These are phyloP conservation scores for Petasospora rhodanensis DNA, from an alignment of 1,139 yeast species.

Conservation along the genomic window DNA sequence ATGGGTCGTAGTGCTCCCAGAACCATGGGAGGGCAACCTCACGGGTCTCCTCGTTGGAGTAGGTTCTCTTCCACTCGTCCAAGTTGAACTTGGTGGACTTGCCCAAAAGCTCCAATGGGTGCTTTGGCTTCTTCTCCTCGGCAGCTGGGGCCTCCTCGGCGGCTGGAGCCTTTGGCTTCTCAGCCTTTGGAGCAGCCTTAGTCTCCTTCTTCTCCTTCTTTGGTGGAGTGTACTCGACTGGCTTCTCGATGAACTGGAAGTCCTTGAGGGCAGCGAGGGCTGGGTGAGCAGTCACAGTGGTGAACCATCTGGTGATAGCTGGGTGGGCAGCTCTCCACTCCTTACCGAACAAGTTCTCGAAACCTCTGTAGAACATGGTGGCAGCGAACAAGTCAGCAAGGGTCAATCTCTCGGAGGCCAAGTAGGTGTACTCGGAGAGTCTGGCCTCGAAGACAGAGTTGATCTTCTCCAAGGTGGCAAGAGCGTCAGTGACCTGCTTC, in stretches of 20 bases:
- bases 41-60: slow-evolving; percentile 98
- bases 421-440: slow-evolving; percentile 72
- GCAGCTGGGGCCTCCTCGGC: slow-evolving; percentile 35
- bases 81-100: slow-evolving; percentile 59
- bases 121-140: slow-evolving; percentile 71
- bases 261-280: slow-evolving; percentile 45
- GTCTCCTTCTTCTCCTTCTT: slow-evolving; percentile 62
- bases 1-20: slow-evolving; percentile 92
- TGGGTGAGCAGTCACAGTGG: slow-evolving; percentile 59
- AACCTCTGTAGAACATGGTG: slow-evolving; percentile 57
- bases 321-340: slow-evolving; percentile 80
- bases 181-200: slow-evolving; percentile 32
- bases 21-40: slow-evolving; percentile 94
- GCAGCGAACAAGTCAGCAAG: slow-evolving; percentile 78
- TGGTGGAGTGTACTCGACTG: slow-evolving; percentile 68
- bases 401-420: slow-evolving; percentile 87
- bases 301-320: slow-evolving; percentile 79
- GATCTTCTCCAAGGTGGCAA: slow-evolving; percentile 33
- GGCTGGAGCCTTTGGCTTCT: slow-evolving; percentile 26
- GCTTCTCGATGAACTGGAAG: slow-evolving; percentile 59
- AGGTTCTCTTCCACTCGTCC: slow-evolving; percentile 95
- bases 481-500: slow-evolving; percentile 61
- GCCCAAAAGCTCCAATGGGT: slow-evolving; percentile 86
- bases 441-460: slow-evolving; percentile 54
- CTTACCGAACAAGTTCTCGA: slow-evolving; percentile 62